Evolutionary conservation across 306 rosid species (phyloP).

Genomic region (Delonix regia): DNA sequence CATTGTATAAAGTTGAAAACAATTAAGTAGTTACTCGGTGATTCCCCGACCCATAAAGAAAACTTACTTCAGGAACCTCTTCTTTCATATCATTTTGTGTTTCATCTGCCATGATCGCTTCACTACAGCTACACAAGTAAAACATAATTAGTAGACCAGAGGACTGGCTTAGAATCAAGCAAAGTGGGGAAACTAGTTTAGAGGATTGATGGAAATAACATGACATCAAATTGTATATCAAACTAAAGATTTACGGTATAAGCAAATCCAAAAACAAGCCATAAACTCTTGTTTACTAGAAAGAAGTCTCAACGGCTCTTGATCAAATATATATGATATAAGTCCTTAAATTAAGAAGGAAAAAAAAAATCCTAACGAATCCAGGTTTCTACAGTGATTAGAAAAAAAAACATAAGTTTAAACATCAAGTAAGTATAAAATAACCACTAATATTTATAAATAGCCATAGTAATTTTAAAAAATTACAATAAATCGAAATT

Average conservation of each 20-base stretch:
- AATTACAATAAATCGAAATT: not conserved
- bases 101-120: conserved; percentile 71
- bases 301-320: not conserved
- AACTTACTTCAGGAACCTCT: conserved; percentile 65
- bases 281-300: not conserved
- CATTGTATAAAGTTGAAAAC: not conserved
- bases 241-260: not conserved
- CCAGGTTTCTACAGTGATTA: no score
- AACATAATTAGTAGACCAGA: conserved; percentile 3
- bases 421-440: not conserved
- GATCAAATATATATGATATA: not conserved
- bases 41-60: not conserved
- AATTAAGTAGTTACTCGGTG: not conserved
- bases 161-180: not conserved
- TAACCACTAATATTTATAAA: not conserved
- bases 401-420: no score
- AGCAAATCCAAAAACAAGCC: conserved; percentile 4
- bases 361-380: no score
- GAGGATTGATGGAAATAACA: not conserved
- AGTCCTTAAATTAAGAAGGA: no score
- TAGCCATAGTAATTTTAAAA: not conserved
- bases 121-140: conserved; percentile 19
- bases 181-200: not conserved
- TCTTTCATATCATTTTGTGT: conserved; percentile 57
- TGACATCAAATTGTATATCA: not conserved